phyloP scores from a whole-genome alignment of 331 rosid genomes.

The Erythrophleum ivorense region DNA sequence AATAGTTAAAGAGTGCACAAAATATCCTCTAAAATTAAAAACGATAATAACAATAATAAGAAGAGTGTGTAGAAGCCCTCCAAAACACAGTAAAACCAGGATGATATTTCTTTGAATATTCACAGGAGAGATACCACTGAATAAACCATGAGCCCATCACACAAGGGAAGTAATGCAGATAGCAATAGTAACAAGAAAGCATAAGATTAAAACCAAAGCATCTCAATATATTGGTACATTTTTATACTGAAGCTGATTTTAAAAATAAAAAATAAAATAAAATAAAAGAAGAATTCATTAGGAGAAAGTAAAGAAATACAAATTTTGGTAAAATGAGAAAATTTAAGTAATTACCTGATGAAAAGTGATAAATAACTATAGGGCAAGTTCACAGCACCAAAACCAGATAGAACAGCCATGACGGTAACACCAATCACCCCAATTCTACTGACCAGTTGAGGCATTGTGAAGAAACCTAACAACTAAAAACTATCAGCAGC shows the following conservation, averaged over 20 bases:
- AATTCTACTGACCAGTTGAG: conserved; percentile 95
- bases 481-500: background rate
- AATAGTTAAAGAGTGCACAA: background rate
- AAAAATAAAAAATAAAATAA: too few species aligned
- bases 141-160: background rate
- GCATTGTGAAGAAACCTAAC: conserved; percentile 87
- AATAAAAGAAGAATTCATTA: background rate
- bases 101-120: background rate
- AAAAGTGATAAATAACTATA: conserved; percentile 93
- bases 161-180: background rate
- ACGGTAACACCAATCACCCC: conserved; percentile 96
- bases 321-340: background rate
- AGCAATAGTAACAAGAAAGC: background rate
- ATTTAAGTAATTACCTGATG: conserved; percentile 56
- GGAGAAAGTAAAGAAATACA: background rate
- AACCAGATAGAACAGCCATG: conserved; percentile 95
- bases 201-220: background rate
- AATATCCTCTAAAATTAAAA: background rate
- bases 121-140: background rate
- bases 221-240: background rate
- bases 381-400: conserved; percentile 96
- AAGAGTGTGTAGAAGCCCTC: background rate
- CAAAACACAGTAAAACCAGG: background rate
- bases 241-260: background rate
- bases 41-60: background rate